These are phyloP conservation scores for Pestalotiopsis sp. DNA, from an alignment of 2,329 filamentous ascomycete species.

Conservation along the genomic window DNA sequence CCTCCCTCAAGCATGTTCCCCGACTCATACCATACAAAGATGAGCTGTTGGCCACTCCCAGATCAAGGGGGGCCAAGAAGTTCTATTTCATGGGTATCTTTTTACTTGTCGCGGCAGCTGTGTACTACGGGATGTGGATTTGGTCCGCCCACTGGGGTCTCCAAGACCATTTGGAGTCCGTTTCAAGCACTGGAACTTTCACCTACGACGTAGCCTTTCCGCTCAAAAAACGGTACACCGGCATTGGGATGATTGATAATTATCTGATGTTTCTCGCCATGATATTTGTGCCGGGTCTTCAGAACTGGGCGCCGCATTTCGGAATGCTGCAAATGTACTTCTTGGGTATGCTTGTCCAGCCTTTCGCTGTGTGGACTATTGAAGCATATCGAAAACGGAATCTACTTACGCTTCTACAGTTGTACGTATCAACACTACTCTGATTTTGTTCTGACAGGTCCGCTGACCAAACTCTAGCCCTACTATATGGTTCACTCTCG, in stretches of 20 bases:
- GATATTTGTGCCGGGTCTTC: neutral
- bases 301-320: neutral
- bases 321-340: neutral
- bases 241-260: neutral
- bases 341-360: neutral
- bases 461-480: neutral
- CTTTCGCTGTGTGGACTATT: neutral
- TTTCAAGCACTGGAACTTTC: neutral
- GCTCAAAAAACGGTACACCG: neutral
- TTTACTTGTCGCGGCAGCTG: neutral
- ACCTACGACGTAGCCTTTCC: neutral
- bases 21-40: conserved; percentile 1
- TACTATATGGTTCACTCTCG: neutral
- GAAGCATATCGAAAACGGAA: neutral
- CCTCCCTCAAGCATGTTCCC: neutral
- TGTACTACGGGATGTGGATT: conserved; percentile 3
- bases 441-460: too few relatives aligned
- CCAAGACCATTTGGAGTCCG: neutral
- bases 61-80: neutral
- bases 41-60: neutral
- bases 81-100: neutral
- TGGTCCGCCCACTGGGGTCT: neutral
- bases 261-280: neutral
- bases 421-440: neutral
- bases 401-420: neutral